Percentiles rank a stretch among this genome's conserved stretches.
Evolutionary conservation across 225 moss, liverwort and hornwort genomes (phyloP).

Genomic region (Physcomitrellopsis africana): DNA sequence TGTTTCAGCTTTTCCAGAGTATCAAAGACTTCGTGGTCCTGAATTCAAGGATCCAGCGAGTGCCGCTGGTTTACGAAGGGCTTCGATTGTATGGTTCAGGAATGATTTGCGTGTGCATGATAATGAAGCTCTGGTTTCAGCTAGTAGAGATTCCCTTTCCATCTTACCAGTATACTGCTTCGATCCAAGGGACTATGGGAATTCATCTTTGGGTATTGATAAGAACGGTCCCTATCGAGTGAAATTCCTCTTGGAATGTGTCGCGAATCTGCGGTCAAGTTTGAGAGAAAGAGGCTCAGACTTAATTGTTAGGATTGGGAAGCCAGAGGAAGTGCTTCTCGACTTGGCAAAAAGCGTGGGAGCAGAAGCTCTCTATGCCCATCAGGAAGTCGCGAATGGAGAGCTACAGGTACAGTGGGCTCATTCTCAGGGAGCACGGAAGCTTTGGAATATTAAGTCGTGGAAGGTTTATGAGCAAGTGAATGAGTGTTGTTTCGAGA

Average conservation of each 20-base stretch:
- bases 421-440: conserved; percentile 12
- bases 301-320: conserved; percentile 85
- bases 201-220: conserved; percentile 93
- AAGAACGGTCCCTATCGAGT: conserved; percentile 97
- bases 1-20: conserved; percentile 90
- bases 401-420: conserved; percentile 65
- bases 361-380: conserved; percentile 92
- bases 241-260: conserved; percentile 87
- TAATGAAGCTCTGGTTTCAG: conserved; percentile 86
- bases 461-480: conserved; percentile 22
- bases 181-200: conserved; percentile 95
- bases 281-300: conserved; percentile 89
- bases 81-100: conserved; percentile 91
- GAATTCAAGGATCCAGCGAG: conserved; percentile 71
- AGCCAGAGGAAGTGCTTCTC: conserved; percentile 84
- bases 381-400: conserved; percentile 89
- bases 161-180: conserved; percentile 96
- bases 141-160: conserved; percentile 76
- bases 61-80: conserved; percentile 69
- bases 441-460: conserved; percentile 10
- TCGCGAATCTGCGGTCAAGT: conserved; percentile 77
- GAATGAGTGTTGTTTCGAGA: conserved; percentile 21
- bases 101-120: conserved; percentile 99
- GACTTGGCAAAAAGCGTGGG: conserved; percentile 75
- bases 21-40: conserved; percentile 60